phyloP scores from a whole-genome alignment of 345 rosid species.

The Ricinus communis region DNA sequence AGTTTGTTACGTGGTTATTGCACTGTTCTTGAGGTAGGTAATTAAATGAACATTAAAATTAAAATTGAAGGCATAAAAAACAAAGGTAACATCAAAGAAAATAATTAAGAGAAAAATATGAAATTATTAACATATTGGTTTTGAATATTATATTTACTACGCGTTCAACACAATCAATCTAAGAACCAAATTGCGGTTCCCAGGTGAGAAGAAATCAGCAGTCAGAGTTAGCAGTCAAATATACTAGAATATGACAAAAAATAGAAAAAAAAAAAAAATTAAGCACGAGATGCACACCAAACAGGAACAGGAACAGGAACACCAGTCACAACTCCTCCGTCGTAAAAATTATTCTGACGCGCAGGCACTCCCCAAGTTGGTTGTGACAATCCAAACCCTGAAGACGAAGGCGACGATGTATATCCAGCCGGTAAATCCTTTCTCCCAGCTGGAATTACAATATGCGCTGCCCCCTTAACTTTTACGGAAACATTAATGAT shows the following conservation, averaged over 20 bases:
- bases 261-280: background rate
- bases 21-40: too few relatives aligned
- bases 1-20: too few relatives aligned
- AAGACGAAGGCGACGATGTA: background rate
- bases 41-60: too few relatives aligned
- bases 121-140: too few relatives aligned
- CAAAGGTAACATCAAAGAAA: too few relatives aligned
- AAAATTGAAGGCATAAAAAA: too few relatives aligned
- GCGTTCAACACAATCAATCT: too few relatives aligned
- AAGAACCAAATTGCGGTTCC: too few relatives aligned
- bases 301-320: conserved; percentile 17
- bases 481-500: conserved; percentile 61
- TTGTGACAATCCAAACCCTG: background rate
- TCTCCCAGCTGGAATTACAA: background rate
- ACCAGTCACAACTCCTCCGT: conserved; percentile 1
- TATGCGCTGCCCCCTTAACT: conserved; percentile 14
- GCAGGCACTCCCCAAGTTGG: conserved; percentile 13
- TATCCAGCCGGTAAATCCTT: background rate
- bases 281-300: conserved; percentile 2
- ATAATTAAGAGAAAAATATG: too few relatives aligned
- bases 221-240: background rate
- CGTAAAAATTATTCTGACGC: background rate
- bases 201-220: background rate
- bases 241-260: too few relatives aligned
- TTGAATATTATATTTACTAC: too few relatives aligned